phyloP scores from a whole-genome alignment of 2,329 filamentous ascomycete genomes.

The Monilinia aucupariae region DNA sequence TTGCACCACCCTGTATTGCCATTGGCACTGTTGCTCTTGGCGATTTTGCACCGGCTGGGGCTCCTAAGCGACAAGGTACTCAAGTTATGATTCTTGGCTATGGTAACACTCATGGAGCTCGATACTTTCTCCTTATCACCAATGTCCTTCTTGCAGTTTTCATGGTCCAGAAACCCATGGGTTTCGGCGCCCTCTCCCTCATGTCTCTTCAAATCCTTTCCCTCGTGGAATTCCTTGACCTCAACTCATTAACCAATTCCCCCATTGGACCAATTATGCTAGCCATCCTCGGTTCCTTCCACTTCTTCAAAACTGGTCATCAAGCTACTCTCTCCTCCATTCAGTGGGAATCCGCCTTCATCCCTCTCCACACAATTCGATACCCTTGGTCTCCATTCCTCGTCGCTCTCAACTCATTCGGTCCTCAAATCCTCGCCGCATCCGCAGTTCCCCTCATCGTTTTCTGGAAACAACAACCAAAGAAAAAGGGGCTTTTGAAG shows the following conservation, averaged over 20 bases:
- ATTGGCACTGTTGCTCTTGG: conserved; percentile 48
- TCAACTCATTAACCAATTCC: conserved; percentile 55
- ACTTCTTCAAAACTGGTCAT: conserved; percentile 98
- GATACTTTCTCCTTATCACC: conserved; percentile 78
- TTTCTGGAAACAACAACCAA: conserved; percentile 83
- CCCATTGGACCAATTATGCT: conserved; percentile 80
- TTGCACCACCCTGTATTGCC: conserved; percentile 77
- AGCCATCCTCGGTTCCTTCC: conserved; percentile 82
- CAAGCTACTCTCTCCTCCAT: conserved; percentile 82
- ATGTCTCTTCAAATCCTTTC: conserved; percentile 87
- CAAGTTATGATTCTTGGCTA: conserved; percentile 81
- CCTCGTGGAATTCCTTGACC: conserved; percentile 58
- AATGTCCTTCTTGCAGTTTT: conserved; percentile 73
- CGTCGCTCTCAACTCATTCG: conserved; percentile 81
- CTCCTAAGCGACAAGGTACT: conserved; percentile 38
- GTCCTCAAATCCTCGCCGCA: conserved; percentile 77
- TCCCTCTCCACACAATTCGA: conserved; percentile 72
- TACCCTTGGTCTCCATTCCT: conserved; percentile 88
- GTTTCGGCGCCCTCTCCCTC: conserved; percentile 73
- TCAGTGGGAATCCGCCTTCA: conserved; percentile 95
- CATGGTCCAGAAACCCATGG: conserved; percentile 91
- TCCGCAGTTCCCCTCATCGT: conserved; percentile 73
- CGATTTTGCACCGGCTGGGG: conserved; percentile 19
- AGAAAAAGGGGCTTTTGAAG: conserved; percentile 45
- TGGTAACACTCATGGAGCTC: conserved; percentile 84